Base-by-base conservation (phyloP, 2,329 filamentous ascomycete genomes). In the Pestalotiopsis sp. region DNA sequence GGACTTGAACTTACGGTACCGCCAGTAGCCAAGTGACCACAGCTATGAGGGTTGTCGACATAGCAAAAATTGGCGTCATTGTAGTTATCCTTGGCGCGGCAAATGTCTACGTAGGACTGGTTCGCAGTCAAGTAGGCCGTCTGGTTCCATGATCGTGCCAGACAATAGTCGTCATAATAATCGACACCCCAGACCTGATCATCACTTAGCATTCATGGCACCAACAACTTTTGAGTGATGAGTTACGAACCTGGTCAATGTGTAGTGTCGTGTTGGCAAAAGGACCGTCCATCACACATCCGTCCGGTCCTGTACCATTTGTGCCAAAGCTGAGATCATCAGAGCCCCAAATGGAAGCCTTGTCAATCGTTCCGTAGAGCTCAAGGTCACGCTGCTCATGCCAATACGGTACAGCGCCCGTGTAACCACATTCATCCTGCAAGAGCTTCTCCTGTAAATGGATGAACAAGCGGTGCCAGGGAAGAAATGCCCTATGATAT, bases 401-500 rank as follows among this genome's bases (percentile, higher is more conserved):
- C 57, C 57, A 59, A n/a, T 59, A 67, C 27, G 65, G 65, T 11
- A 61, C 52, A 41, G 65, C 52, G 11, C 65, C 56, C 14, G 65
- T 61, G 57, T 67, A 67, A n/a, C 65, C 65, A 49, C 65, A 67
- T 39, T 67, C 65, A 12, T 67, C 57, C n/a, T 67, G 65, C 25
- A 67, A 20, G 11, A 67, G 65, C n/a, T 61, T 67, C 39, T 61
- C 57, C 7, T 67, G 52, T 12, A 57, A 56, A 58, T 36, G 65
- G 31, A 67, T 57, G 20, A 36, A 67, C 13, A 67, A 39, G 41
- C 56, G 65, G 45, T 67, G 52, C 65, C 65, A 61, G 13, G 65
- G 65, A 36, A 67, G 57, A 31, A 67, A 67, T 1, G 65, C 65
- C 4, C 52, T 57, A 27, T 61, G 23, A 39, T 31, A 36, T 27